Conservation (phyloP, 441 rosid species). For the Brassica hybrid region DNA sequence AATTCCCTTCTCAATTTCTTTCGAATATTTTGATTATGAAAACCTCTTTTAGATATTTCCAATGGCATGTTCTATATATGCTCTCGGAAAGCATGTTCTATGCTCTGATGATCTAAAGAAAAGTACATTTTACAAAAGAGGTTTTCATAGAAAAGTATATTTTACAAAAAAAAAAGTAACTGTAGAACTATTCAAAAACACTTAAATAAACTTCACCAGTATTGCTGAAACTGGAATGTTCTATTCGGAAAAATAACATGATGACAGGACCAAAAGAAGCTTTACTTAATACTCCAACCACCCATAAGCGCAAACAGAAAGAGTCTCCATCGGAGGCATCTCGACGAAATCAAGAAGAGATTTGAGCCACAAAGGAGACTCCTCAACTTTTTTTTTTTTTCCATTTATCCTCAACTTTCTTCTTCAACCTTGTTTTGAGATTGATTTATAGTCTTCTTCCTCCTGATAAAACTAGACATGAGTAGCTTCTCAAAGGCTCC, state of each 20-base stretch:
- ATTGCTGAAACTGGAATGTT: too few relatives aligned
- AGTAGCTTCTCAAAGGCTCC: conserved; percentile 92
- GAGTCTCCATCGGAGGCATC: conserved; percentile 73
- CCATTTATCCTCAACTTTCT: too few relatives aligned
- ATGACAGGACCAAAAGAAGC: too few relatives aligned
- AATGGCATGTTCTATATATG: not conserved
- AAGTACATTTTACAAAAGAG: not conserved
- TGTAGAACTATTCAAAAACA: too few relatives aligned
- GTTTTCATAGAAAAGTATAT: too few relatives aligned
- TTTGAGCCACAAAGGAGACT: conserved; percentile 90
- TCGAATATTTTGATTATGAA: not conserved
- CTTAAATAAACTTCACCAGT: too few relatives aligned
- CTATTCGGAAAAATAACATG: too few relatives aligned
- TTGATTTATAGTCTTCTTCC: conserved; percentile 86
- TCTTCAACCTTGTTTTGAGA: too few relatives aligned
- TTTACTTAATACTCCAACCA: conserved; percentile 83
- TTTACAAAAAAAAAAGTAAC: too few relatives aligned
- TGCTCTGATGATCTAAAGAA: not conserved
- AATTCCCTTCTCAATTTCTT: not conserved
- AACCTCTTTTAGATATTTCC: not conserved
- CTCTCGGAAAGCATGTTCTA: not conserved
- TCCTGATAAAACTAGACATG: conserved; percentile 64
- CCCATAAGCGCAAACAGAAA: conserved; percentile 97
- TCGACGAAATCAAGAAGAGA: conserved; percentile 76
- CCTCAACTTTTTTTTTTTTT: too few relatives aligned